Conservation (phyloP, 2,329 filamentous ascomycete species). For the Paracamarosporium sp. region DNA sequence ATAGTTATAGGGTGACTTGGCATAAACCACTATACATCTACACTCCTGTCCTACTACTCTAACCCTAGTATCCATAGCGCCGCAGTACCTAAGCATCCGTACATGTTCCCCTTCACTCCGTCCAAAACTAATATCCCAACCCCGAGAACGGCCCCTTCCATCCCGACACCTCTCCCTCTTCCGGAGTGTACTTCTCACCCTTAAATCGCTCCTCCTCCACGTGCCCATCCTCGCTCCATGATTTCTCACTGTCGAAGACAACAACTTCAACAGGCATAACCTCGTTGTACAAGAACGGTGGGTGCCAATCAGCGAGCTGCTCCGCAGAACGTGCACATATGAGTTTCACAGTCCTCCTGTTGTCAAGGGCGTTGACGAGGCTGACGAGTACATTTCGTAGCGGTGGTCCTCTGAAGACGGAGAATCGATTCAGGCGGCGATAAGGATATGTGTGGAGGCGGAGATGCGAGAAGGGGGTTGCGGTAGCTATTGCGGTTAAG, state of each 20-base stretch:
- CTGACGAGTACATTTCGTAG: not conserved
- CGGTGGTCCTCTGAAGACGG: too few relatives aligned
- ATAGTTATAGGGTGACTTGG: too few relatives aligned
- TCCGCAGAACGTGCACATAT: not conserved
- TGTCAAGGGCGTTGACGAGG: not conserved
- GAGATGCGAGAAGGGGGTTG: not conserved
- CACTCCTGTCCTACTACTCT: too few relatives aligned
- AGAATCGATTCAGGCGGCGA: too few relatives aligned
- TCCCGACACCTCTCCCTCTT: not conserved
- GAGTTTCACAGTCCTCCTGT: not conserved
- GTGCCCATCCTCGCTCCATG: not conserved
- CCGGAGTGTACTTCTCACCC: not conserved
- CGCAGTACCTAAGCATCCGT: too few relatives aligned
- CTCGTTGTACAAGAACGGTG: conserved; percentile 3
- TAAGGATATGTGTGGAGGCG: not conserved
- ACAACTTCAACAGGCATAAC: not conserved
- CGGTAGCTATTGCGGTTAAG: not conserved
- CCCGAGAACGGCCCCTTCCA: not conserved
- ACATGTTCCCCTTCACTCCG: too few relatives aligned
- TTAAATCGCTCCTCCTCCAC: not conserved
- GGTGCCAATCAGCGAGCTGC: too few relatives aligned
- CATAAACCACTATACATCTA: too few relatives aligned
- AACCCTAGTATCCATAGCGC: too few relatives aligned
- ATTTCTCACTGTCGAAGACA: not conserved
- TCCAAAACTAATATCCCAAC: too few relatives aligned